Conservation (phyloP, 2,329 filamentous ascomycete genomes). For the Mycogone perniciosa region DNA sequence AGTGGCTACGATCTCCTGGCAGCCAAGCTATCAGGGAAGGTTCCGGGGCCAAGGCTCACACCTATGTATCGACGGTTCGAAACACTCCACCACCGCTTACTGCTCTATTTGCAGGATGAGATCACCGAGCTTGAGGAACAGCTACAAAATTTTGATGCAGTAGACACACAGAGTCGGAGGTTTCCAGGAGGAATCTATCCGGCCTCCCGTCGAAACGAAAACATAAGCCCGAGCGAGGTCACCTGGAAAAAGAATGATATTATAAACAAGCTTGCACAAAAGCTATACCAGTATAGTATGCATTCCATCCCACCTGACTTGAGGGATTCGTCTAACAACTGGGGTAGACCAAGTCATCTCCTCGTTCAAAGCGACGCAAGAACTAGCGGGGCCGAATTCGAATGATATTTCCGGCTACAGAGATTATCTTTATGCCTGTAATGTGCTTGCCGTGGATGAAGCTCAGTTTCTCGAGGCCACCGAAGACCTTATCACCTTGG, state of each 20-base stretch:
- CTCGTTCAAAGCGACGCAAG: slow-evolving; percentile 49
- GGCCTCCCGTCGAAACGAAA: slow-evolving; percentile 54
- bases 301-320: not conserved
- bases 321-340: slow-evolving; percentile 9
- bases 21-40: slow-evolving; percentile 37
- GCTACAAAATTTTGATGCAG: slow-evolving; percentile 59
- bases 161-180: slow-evolving; percentile 43
- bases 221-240: slow-evolving; percentile 47
- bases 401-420: slow-evolving; percentile 44
- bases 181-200: slow-evolving; percentile 41
- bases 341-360: slow-evolving; percentile 50
- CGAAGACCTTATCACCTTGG: slow-evolving; percentile 46
- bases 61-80: slow-evolving; percentile 82
- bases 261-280: slow-evolving; percentile 56
- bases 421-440: slow-evolving; percentile 47
- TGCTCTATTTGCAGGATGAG: slow-evolving; percentile 82
- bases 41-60: slow-evolving; percentile 25
- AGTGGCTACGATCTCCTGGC: slow-evolving; percentile 60
- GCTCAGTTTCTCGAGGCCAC: slow-evolving; percentile 50
- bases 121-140: slow-evolving; percentile 75
- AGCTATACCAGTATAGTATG: slow-evolving; percentile 63
- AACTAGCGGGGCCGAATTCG: slow-evolving; percentile 40
- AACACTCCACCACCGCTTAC: slow-evolving; percentile 70
- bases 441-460: slow-evolving; percentile 53
- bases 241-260: slow-evolving; percentile 56